phyloP scores from a whole-genome alignment of 2,329 filamentous ascomycete genomes.

The Aspergillus sp. region DNA sequence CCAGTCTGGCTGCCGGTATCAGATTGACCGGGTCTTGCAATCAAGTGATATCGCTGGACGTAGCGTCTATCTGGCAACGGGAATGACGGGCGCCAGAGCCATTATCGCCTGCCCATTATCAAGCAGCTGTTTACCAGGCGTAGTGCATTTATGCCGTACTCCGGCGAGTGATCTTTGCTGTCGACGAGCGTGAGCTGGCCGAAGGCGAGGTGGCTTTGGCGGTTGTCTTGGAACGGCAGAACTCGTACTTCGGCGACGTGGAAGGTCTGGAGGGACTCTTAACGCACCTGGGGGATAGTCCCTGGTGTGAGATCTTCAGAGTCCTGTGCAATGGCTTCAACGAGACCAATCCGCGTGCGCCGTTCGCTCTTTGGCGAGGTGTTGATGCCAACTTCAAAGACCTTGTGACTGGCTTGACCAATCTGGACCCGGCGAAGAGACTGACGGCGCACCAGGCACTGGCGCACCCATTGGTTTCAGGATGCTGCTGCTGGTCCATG shows the following conservation, averaged over 20 bases:
- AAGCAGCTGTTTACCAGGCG: too few relatives aligned
- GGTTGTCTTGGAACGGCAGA: constrained; percentile 37
- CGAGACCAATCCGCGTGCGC: constrained; percentile 33
- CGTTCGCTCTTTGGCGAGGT: constrained; percentile 34
- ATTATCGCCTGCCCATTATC: too few relatives aligned
- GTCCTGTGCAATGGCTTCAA: constrained; percentile 33
- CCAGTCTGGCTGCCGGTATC: too few relatives aligned
- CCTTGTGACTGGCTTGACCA: constrained; percentile 22
- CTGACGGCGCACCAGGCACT: constrained; percentile 26
- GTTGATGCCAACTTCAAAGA: constrained; percentile 23
- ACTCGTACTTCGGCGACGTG: constrained; percentile 41
- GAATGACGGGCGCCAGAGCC: too few relatives aligned
- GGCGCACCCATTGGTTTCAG: constrained; percentile 19
- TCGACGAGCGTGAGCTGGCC: constrained; percentile 25
- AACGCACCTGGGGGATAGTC: constrained; percentile 34
- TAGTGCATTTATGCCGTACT: constrained; percentile 40
- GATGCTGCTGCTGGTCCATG: too few relatives aligned
- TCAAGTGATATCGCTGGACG: too few relatives aligned
- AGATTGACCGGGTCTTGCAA: too few relatives aligned
- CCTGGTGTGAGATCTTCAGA: constrained; percentile 30
- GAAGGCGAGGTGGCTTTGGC: constrained; percentile 27
- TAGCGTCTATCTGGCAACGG: too few relatives aligned
- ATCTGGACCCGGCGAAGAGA: constrained; percentile 23
- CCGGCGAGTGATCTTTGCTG: constrained; percentile 34
- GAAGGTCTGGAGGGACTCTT: constrained; percentile 34